Evolutionary conservation across 2,329 filamentous ascomycete genomes (phyloP), one percentile per base, ranked within the genome.

Genomic region (Apiospora marii): DNA sequence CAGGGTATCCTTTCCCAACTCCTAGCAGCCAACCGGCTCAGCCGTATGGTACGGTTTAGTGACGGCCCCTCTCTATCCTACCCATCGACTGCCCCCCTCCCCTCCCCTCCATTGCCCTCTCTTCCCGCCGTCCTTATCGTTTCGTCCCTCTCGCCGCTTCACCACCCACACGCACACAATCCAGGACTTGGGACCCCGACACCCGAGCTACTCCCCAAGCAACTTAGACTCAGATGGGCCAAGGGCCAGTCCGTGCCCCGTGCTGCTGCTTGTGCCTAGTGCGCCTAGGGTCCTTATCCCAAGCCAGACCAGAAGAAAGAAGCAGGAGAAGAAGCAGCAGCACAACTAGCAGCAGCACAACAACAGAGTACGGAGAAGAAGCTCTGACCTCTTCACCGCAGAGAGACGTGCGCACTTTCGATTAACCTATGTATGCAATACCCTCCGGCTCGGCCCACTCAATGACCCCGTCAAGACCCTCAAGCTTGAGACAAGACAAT

Each of bases 401-500:
- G 49, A 49, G 48, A 51, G 49, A 51, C 49, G 49, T 51, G 49
- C 49, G 13, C 49, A 27, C 46, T n/a, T n/a, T 64, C 58, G 58
- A 64, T 41, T 64, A 61, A 61, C 53, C 53, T 61, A 61, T 49
- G 48, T 49, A 49, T 37, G 53, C 27, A 34, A 61, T 61, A 61
- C 53, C 53, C 53, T 61, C 53, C 53, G 53, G 53, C 53, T 61
- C 53, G 58, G 34, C 58, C 58, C 58, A 64, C 58, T 64, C 58
- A 64, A 64, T 64, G 58, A 64, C 58, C 58, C 58, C 34, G 58
- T 64, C 58, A 64, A 64, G 58, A 64, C 58, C 58, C 58, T 64
- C 58, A 64, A 64, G 58, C 58, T 64, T 64, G 58, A 64, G 58
- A 64, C 58, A 41, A 64, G 30, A 64, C 58, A 64, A 64, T 64